Conservation (phyloP, 2,329 filamentous ascomycete genomes). For the Trichophyton rubrum region DNA sequence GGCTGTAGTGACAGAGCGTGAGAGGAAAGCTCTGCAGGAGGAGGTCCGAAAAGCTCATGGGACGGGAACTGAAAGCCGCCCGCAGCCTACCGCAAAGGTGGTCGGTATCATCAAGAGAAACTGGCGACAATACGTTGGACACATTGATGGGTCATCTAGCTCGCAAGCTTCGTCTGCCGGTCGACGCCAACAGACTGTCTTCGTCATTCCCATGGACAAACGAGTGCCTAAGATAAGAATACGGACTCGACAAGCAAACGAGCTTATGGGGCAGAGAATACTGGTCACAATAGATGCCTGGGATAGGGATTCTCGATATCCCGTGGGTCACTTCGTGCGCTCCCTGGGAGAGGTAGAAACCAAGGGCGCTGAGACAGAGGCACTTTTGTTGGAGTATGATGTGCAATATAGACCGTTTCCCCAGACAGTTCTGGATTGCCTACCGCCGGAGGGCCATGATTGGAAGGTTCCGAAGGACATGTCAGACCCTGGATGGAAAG, state of each 20-base stretch:
- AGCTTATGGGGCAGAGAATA: constrained; percentile 81
- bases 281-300: constrained; percentile 89
- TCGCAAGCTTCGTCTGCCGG: constrained; percentile 61
- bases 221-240: constrained; percentile 91
- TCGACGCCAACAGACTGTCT: constrained; percentile 80
- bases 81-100: constrained; percentile 82
- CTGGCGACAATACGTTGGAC: constrained; percentile 95
- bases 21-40: constrained; percentile 76
- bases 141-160: constrained; percentile 78
- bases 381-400: constrained; percentile 84
- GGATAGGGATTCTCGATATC: constrained; percentile 87
- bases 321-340: constrained; percentile 84
- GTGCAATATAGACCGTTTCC: constrained; percentile 97
- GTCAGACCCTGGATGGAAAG: constrained; percentile 76
- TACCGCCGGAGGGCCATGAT: constrained; percentile 80
- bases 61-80: constrained; percentile 58
- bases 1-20: constrained; percentile 74
- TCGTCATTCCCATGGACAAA: constrained; percentile 96
- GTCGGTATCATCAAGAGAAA: constrained; percentile 90
- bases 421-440: constrained; percentile 84
- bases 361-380: constrained; percentile 95
- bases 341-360: constrained; percentile 88
- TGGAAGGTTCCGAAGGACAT: constrained; percentile 78
- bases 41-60: constrained; percentile 79
- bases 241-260: constrained; percentile 76